Evolutionary conservation across 352 stramenopile genomes (phyloP), one percentile per base, ranked within the genome.

Genomic region (Blastocystis sp.): DNA sequence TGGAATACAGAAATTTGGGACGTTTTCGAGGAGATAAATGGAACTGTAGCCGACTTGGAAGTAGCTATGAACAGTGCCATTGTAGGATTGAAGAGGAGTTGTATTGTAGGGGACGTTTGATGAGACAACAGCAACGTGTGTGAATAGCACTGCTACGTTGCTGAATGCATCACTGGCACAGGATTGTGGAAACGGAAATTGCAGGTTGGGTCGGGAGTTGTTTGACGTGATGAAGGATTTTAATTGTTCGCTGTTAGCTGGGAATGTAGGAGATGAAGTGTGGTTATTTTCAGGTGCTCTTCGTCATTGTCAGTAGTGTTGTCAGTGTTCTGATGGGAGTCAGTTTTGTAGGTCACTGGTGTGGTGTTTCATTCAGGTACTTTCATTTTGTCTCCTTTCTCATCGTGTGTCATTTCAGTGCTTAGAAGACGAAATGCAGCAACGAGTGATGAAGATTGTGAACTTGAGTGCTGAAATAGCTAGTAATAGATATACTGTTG

Each of bases 341-440:
- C 39, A 77, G n/a, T 8, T 26, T 29, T 77, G 29, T 34, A 34
- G 29, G 29, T 34, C 29, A 34, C 29, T 34, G 1, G 0, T 34
- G 29, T 34, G 29, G 29, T 34, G 1, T 34, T 34, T 34, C 29
- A 34, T 34, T 0, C 29, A 77, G 66, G 34, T 53, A 15, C 5
- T 61, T 18, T 59, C 50, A 3, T 84, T 84, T 53, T 84, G 9
- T 26, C 23, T 34, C 20, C 23, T 84, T 18, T 8, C 53, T 1
- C 39, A 84, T 47, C 18, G 39, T 9, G n/a, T 84, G 2, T 66
- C 53, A 7, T 68, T 54, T 43, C 50, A 34, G 26, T 68, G 20
- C 13, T 26, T 84, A 23, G 73, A 84, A 29, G 53, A 84, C 2
- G 73, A 84, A 53, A 84, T 84, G 73, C 9, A 43, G 26, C 29